phyloP scores from a whole-genome alignment of 2,329 filamentous ascomycete species.

The Cladophialophora yegresii region DNA sequence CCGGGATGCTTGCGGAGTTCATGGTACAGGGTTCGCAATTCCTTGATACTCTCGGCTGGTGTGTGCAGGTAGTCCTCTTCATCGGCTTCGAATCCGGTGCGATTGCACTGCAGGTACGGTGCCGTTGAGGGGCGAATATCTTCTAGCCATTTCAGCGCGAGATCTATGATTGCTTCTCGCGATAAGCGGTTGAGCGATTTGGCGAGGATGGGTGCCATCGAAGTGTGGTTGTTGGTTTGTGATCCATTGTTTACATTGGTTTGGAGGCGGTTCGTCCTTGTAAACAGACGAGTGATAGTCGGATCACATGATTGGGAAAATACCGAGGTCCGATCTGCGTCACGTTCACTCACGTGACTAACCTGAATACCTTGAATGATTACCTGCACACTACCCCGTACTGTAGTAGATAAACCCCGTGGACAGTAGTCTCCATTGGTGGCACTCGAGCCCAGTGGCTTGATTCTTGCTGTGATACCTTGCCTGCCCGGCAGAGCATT shows the following conservation, averaged over 20 bases:
- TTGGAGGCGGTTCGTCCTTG: constrained; percentile 9
- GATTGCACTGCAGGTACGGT: constrained; percentile 60
- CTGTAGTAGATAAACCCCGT: no score
- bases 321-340: not conserved
- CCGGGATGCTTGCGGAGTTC: constrained; percentile 58
- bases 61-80: constrained; percentile 69
- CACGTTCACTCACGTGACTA: not conserved
- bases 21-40: constrained; percentile 66
- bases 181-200: constrained; percentile 71
- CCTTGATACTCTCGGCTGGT: constrained; percentile 64
- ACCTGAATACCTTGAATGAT: no score
- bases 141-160: constrained; percentile 75
- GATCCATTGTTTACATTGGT: constrained; percentile 11
- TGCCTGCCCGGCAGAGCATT: not conserved
- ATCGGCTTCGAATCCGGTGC: constrained; percentile 55
- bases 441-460: no score
- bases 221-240: constrained; percentile 50
- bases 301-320: constrained; percentile 6
- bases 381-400: no score
- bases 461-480: not conserved
- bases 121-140: constrained; percentile 59
- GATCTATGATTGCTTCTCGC: constrained; percentile 68
- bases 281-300: constrained; percentile 22
- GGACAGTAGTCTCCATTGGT: no score
- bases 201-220: constrained; percentile 61